Percentiles rank a stretch among this genome's conserved stretches.
phyloP scores from a whole-genome alignment of 257 asterid genomes.

The Paraleonurus japonicus region DNA sequence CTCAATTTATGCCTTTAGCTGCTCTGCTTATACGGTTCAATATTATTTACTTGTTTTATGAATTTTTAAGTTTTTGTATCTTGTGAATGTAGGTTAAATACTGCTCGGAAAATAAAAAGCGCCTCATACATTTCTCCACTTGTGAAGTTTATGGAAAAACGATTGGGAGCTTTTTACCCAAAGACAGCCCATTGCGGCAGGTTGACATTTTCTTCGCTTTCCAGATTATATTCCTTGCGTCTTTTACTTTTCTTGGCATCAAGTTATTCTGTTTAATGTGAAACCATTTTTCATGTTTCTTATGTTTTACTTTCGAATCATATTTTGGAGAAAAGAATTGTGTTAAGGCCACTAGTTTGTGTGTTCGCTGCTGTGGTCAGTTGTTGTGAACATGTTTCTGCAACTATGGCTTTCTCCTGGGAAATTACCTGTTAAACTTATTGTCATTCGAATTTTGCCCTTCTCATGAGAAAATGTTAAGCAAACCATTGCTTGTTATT shows the following conservation, averaged over 20 bases:
- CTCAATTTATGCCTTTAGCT: not conserved
- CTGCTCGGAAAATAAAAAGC: slow-evolving; percentile 89
- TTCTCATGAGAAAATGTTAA: not conserved
- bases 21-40: not conserved
- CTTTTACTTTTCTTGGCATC: not conserved
- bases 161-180: slow-evolving; percentile 76
- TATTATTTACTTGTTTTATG: slow-evolving; percentile 7
- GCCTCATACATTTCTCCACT: slow-evolving; percentile 95
- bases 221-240: slow-evolving; percentile 2
- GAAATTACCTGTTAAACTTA: not conserved
- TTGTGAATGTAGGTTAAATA: slow-evolving; percentile 70
- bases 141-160: slow-evolving; percentile 98
- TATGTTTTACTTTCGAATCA: not conserved
- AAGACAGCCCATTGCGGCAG: slow-evolving; percentile 86
- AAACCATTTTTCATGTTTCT: not conserved
- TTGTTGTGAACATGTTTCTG: not conserved
- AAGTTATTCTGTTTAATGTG: not conserved
- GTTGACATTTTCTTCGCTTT: slow-evolving; percentile 36
- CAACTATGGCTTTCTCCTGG: not conserved
- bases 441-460: not conserved
- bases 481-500: not conserved
- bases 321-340: not conserved
- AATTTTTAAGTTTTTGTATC: slow-evolving; percentile 5
- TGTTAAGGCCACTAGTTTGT: not conserved
- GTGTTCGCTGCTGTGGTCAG: not conserved